Evolutionary conservation across 495 filamentous ascomycete species (phyloP).

Genomic region (Clohesyomyces aquaticus): DNA sequence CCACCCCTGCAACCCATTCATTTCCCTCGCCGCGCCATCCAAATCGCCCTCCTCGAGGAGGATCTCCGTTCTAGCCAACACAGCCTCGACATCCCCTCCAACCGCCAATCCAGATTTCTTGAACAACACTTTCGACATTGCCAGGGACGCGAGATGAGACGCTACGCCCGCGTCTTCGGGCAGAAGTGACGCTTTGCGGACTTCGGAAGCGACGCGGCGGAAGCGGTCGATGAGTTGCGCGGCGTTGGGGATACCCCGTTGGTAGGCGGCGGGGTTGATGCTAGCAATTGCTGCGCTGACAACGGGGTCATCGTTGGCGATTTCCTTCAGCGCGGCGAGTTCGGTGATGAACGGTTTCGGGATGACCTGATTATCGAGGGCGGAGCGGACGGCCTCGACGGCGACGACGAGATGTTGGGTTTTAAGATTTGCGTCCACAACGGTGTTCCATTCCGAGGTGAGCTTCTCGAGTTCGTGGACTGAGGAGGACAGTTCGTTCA

Average conservation of each 20-base stretch:
- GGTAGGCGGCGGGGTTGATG: conserved; percentile 92
- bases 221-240: conserved; percentile 91
- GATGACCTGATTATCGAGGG: conserved; percentile 70
- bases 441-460: conserved; percentile 79
- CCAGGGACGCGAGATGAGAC: conserved; percentile 83
- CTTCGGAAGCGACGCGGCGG: conserved; percentile 89
- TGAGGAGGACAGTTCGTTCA: conserved; percentile 74
- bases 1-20: conserved; percentile 91
- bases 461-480: conserved; percentile 83
- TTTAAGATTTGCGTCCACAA: conserved; percentile 85
- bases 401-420: conserved; percentile 95
- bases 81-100: conserved; percentile 92
- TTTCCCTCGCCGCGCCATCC: conserved; percentile 88
- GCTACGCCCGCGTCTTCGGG: conserved; percentile 93
- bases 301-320: conserved; percentile 78
- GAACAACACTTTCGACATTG: conserved; percentile 91
- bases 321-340: conserved; percentile 90
- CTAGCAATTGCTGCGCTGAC: conserved; percentile 89
- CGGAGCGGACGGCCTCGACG: conserved; percentile 80
- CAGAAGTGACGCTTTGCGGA: conserved; percentile 87
- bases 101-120: conserved; percentile 74
- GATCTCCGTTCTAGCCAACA: conserved; percentile 84
- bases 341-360: conserved; percentile 87
- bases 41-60: conserved; percentile 88
- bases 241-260: conserved; percentile 81